Base-by-base conservation (phyloP, 1,284 basidiomycete species). In the Thelephora terrestris region DNA sequence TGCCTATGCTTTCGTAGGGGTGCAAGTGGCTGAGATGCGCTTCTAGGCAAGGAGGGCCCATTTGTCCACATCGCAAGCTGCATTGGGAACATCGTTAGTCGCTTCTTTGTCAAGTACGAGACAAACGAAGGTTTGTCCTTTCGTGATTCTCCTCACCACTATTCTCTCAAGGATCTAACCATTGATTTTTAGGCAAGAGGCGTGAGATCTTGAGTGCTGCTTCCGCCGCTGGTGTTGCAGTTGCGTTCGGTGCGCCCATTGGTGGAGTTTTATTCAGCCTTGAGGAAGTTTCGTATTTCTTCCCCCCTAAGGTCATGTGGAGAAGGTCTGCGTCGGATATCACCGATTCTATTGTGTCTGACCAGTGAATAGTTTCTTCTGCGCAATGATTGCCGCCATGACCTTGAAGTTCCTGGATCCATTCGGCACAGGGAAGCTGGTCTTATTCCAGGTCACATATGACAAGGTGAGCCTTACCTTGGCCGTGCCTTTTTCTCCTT, bases 61-160 rank as follows among this genome's bases (percentile, higher is more conserved):
- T 89, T 98, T 61, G 94, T 98, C 1, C 95, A 98, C 62, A 96
- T 99, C 52, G 91, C 91, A 1, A 87, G 86, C 47, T 97, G 93
- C 64, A 74, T 97, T 43, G 94, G 92, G 18, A 99, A 98, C 62
- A 96, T 99, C 52, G 76, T 94, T 52, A 93, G 91, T 56, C 78
- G 95, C 23, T 79, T 85, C 58, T 86, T 91, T 57, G 67, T 67
- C 48, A 97, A 97, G 67, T 93, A 94, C 59, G 91, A 97, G 64
- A 86, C 78, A 50, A 97, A 97, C 58, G 93, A 95, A 76, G 88
- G 89, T 85, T 29, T 18, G 24, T 47, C 35, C 42, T 43, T 32
- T 36, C 20, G 37, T 40, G 23, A 40, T 47, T 20, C 43, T 23
- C 40, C 12, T 49, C 17, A 34, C 25, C 14, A 23, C 10, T 27